These are phyloP conservation scores for Cystobasidium tubakii DNA, from an alignment of 768 basidiomycete species.

Conservation along the genomic window DNA sequence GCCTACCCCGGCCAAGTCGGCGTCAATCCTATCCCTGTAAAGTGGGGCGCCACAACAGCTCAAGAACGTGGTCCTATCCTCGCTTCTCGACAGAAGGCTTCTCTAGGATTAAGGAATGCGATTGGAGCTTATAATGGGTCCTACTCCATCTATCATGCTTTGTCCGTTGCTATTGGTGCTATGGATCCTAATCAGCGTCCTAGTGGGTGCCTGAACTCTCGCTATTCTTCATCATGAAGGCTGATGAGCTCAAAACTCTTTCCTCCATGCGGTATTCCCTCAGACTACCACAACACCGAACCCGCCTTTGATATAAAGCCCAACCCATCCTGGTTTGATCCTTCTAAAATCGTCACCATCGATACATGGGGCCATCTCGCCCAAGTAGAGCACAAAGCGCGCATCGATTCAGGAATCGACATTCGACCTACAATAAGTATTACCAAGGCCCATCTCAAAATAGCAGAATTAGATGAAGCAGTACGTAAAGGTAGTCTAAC, in stretches of 20 bases:
- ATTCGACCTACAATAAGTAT: slow-evolving; percentile 86
- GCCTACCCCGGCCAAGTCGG: slow-evolving; percentile 89
- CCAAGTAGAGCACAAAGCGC: slow-evolving; percentile 62
- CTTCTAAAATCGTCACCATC: slow-evolving; percentile 76
- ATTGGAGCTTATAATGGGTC: slow-evolving; percentile 89
- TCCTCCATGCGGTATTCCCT: slow-evolving; percentile 56
- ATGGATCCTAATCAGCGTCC: slow-evolving; percentile 49
- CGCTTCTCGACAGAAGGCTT: slow-evolving; percentile 61
- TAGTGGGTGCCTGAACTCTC: slow-evolving; percentile 37
- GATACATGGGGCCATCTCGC: slow-evolving; percentile 91
- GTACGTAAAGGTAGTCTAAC: slow-evolving; percentile 64
- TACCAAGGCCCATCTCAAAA: slow-evolving; percentile 85
- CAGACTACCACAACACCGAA: slow-evolving; percentile 73
- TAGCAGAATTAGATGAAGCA: slow-evolving; percentile 82
- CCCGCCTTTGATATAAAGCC: slow-evolving; percentile 75
- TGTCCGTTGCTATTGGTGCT: slow-evolving; percentile 71
- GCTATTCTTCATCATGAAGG: slow-evolving; percentile 10
- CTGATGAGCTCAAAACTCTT: slow-evolving; percentile 9
- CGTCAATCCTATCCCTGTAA: slow-evolving; percentile 68
- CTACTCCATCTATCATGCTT: slow-evolving; percentile 88
- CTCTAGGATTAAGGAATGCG: slow-evolving; percentile 85
- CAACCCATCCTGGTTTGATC: slow-evolving; percentile 69
- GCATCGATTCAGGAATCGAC: slow-evolving; percentile 66
- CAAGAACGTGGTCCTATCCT: slow-evolving; percentile 73
- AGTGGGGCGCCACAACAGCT: slow-evolving; percentile 71